These are phyloP conservation scores for Thyridium curvatum DNA, from an alignment of 2,329 filamentous ascomycete genomes.

Conservation along the genomic window DNA sequence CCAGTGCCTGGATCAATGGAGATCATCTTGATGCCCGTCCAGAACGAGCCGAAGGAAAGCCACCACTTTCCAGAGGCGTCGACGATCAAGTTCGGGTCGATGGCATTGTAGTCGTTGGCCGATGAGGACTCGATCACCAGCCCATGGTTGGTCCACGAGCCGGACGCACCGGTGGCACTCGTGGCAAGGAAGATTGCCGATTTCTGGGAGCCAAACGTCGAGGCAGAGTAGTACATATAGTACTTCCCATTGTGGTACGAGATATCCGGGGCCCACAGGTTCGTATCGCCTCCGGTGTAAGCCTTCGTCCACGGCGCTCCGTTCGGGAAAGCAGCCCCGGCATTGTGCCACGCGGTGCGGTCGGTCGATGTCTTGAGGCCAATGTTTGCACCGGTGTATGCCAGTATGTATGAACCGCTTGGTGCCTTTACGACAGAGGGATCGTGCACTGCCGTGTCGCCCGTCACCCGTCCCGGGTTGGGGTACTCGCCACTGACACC, in stretches of 20 bases:
- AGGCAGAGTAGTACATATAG: conserved; percentile 61
- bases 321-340: conserved; percentile 20
- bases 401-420: conserved; percentile 17
- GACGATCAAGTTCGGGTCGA: conserved; percentile 52
- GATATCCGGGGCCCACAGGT: conserved; percentile 49
- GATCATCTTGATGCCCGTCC: conserved; percentile 57
- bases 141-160: conserved; percentile 55
- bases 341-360: conserved; percentile 21
- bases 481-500: too few relatives aligned
- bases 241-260: conserved; percentile 34
- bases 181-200: conserved; percentile 53
- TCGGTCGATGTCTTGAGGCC: conserved; percentile 23
- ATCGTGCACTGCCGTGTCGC: too few relatives aligned
- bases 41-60: conserved; percentile 64
- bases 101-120: conserved; percentile 45
- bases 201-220: conserved; percentile 50
- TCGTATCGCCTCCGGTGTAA: conserved; percentile 20
- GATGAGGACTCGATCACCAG: conserved; percentile 42
- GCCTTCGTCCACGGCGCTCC: conserved; percentile 22
- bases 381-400: conserved; percentile 18
- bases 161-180: conserved; percentile 39
- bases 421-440: too few relatives aligned
- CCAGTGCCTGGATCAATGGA: conserved; percentile 25
- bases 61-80: conserved; percentile 32
- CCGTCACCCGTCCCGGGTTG: too few relatives aligned